phyloP scores from a whole-genome alignment of 1,284 basidiomycete genomes.

The Sporisorium reilianum region DNA sequence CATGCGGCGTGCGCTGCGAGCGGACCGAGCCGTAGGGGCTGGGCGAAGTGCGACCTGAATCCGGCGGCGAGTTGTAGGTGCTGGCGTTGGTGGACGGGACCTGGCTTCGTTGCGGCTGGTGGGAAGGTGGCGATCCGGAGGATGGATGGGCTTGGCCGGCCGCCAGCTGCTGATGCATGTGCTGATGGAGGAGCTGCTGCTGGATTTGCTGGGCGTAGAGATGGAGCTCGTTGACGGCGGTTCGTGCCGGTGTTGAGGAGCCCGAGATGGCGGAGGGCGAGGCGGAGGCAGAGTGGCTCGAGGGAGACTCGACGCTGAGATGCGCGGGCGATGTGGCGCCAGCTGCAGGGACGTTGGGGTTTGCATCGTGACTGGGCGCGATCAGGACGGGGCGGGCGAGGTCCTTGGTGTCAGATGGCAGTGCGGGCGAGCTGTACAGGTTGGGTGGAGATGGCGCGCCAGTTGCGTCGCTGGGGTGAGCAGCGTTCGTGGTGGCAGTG shows the following conservation, averaged over 20 bases:
- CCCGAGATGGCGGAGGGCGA: constrained; percentile 39
- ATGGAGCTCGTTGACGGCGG: constrained; percentile 39
- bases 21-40: constrained; percentile 22
- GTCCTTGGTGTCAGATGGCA: constrained; percentile 31
- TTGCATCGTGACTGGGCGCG: constrained; percentile 11
- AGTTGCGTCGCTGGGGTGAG: not conserved
- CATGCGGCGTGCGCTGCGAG: constrained; percentile 33
- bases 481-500: not conserved
- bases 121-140: constrained; percentile 8
- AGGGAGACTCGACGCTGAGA: constrained; percentile 21
- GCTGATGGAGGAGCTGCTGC: constrained; percentile 45
- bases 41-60: constrained; percentile 44
- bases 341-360: not conserved
- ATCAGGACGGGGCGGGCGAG: constrained; percentile 40
- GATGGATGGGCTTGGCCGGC: not conserved
- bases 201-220: constrained; percentile 46
- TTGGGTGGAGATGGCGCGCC: constrained; percentile 9
- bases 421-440: constrained; percentile 39
- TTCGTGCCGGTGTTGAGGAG: constrained; percentile 32
- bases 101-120: constrained; percentile 7
- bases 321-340: constrained; percentile 13
- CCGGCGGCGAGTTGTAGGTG: constrained; percentile 40
- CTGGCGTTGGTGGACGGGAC: constrained; percentile 26
- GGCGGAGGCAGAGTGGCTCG: constrained; percentile 26
- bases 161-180: constrained; percentile 35